These are phyloP conservation scores for Epithemia pelagica DNA, from an alignment of 108 stramenopile species.

Conservation along the genomic window DNA sequence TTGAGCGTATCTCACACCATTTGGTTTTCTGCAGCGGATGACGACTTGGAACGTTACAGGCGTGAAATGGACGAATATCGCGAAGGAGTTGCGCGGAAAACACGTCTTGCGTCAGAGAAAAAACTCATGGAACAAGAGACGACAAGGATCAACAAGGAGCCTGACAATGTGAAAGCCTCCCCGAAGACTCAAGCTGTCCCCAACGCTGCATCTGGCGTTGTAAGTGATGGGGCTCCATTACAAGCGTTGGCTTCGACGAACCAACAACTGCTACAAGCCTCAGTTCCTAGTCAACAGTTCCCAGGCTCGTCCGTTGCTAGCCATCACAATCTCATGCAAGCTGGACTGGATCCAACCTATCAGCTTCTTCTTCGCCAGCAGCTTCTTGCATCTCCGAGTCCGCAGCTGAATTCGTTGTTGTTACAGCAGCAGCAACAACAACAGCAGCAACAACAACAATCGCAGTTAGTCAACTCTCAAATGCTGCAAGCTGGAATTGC, in stretches of 20 bases:
- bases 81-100: conserved; percentile 21
- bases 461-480: neutral
- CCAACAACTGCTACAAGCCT: neutral
- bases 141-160: neutral
- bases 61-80: conserved; percentile 71
- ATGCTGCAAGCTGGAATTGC: neutral
- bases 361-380: neutral
- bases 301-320: neutral
- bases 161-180: too few species aligned
- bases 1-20: neutral
- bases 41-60: conserved; percentile 77
- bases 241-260: neutral
- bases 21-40: conserved; percentile 30
- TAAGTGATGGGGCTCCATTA: neutral
- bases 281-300: neutral
- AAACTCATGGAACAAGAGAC: neutral
- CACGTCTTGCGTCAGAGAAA: conserved; percentile 1
- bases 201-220: neutral
- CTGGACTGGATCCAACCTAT: neutral
- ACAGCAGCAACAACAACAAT: too few species aligned
- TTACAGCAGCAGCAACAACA: neutral
- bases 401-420: neutral
- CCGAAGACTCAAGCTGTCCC: neutral
- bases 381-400: neutral
- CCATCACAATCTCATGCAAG: neutral